Conservation (phyloP, 345 rosid genomes). For the Aquilaria malaccensis region DNA sequence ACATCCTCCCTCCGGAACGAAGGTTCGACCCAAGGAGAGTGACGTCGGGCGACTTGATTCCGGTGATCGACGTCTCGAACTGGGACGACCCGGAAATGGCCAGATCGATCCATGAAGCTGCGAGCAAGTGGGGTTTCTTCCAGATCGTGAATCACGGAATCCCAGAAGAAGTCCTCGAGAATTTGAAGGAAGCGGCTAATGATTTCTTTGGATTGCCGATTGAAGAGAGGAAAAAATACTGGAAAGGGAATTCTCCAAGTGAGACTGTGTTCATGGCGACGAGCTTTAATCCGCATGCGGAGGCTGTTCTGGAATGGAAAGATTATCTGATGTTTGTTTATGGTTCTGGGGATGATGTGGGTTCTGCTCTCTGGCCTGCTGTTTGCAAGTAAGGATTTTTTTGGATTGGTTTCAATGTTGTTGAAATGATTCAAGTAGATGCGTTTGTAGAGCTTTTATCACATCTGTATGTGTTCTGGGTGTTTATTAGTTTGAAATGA, state of each 20-base stretch:
- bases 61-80: conserved; percentile 15
- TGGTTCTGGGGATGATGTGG: conserved; percentile 3
- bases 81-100: conserved; percentile 8
- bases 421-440: too few species aligned
- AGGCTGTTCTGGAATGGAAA: conserved; percentile 20
- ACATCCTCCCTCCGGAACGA: conserved; percentile 9
- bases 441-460: too few species aligned
- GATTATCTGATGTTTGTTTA: conserved; percentile 15
- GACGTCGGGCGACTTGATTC: conserved; percentile 4
- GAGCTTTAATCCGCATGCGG: conserved; percentile 16
- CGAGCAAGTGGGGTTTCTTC: conserved; percentile 23
- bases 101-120: conserved; percentile 18
- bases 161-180: conserved; percentile 11
- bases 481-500: too few species aligned
- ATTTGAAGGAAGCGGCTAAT: conserved; percentile 17
- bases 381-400: conserved; percentile 18
- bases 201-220: conserved; percentile 14
- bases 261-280: conserved; percentile 12
- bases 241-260: conserved; percentile 11
- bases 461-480: too few species aligned
- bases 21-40: conserved; percentile 8
- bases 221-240: conserved; percentile 17
- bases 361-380: conserved; percentile 19
- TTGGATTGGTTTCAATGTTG: too few species aligned
- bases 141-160: conserved; percentile 28